Base-by-base conservation (phyloP, 2,329 filamentous ascomycete species). In the Cladosporium sp. region DNA sequence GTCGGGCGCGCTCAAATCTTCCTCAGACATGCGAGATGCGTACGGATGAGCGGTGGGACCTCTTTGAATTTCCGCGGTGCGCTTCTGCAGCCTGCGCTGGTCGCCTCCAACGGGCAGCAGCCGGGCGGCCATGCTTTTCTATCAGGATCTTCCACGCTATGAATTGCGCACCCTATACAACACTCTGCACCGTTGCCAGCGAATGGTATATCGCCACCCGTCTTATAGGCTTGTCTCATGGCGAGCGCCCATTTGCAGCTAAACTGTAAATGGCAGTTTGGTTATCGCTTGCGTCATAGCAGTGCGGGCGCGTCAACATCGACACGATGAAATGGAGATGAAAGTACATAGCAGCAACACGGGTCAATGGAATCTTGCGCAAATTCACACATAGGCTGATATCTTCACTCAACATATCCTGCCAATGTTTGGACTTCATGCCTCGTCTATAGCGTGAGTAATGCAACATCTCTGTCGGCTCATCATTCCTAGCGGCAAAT, bases 141-240 rank as follows among this genome's bases (percentile, higher is more conserved):
- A 55, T 55, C 52, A 47, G 52, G 52, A 55, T 55, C 52, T 19
- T 36, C 52, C 32, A 19, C 22, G 20, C 39, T 55, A 37, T 47
- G 40, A 55, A 55, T 55, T 55, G 52, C 52, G 40, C 52, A 7
- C 17, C 15, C 51, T 55, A 55, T 55, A 55, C 19, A 37, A 47
- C 52, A 13, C 12, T 55, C 52, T 55, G 40, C 52, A 55, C 51
- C 51, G 51, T 54, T 44, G 51, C 51, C 45, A 35, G 45, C 45
- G 28, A 20, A 19, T 22, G 22, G 22, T 19, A 28, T 45, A 45
- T 17, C 42, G 20, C 22, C 42, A 45, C 8, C 42, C 42, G 42
- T 45, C 42, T 25, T 45, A 45, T 45, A 25, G 22, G 25, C 42
- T 15, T 45, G 42, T 45, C 42, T 45, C 42, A 45, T 24, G 28